Conservation (phyloP, 345 rosid species). For the Brassica napus region DNA sequence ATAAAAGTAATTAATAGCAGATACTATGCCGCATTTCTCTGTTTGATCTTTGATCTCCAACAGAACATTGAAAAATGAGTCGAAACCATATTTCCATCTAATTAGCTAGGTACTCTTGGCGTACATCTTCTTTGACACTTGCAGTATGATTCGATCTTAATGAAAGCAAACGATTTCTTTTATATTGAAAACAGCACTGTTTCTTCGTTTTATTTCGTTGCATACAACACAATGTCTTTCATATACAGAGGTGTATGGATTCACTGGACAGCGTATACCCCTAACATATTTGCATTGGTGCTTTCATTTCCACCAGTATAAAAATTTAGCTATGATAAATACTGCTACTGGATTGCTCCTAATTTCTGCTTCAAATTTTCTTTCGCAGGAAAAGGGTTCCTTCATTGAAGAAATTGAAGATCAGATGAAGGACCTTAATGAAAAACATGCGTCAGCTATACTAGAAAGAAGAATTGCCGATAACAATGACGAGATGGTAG, state of each 20-base stretch:
- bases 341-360: slow-evolving; percentile 12
- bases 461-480: slow-evolving; percentile 84
- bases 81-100: neutral
- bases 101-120: slow-evolving; percentile 2
- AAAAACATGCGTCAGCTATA: slow-evolving; percentile 67
- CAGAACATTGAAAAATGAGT: slow-evolving; percentile 2
- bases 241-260: neutral
- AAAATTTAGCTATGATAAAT: neutral
- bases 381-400: slow-evolving; percentile 76
- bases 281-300: neutral
- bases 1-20: neutral
- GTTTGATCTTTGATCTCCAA: slow-evolving; percentile 3
- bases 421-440: slow-evolving; percentile 78
- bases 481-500: slow-evolving; percentile 81
- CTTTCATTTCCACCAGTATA: neutral
- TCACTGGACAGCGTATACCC: neutral
- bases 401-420: slow-evolving; percentile 87
- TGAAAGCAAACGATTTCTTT: slow-evolving; percentile 12
- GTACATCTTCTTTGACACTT: slow-evolving; percentile 12
- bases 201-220: neutral
- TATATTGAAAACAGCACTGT: neutral
- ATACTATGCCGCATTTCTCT: neutral
- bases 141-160: slow-evolving; percentile 7
- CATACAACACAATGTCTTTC: slow-evolving; percentile 2
- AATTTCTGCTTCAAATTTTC: slow-evolving; percentile 9